phyloP scores from a whole-genome alignment of 805 yeast species.

The Metschnikowia gelsemii region DNA sequence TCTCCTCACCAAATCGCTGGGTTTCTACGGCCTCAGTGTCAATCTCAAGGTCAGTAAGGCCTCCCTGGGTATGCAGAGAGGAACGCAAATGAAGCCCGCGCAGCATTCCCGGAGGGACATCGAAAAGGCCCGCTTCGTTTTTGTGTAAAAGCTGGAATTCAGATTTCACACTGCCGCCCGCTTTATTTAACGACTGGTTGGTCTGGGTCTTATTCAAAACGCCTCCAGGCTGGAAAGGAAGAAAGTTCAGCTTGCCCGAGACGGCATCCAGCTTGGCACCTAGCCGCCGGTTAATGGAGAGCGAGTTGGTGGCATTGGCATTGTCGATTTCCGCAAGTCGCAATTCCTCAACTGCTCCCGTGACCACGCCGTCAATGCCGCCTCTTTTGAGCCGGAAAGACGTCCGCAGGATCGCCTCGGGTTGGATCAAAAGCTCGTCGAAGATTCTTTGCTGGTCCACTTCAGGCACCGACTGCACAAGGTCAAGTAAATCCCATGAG shows the following conservation, averaged over 20 bases:
- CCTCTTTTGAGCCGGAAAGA: conserved; percentile 63
- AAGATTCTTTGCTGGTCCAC: conserved; percentile 38
- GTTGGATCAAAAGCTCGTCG: conserved; percentile 52
- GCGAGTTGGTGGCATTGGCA: conserved; percentile 64
- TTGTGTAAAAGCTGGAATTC: conserved; percentile 50
- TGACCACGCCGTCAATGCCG: conserved; percentile 75
- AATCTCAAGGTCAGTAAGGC: conserved; percentile 8
- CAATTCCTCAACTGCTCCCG: conserved; percentile 57
- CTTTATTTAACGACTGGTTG: conserved; percentile 18
- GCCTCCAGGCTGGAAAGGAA: conserved; percentile 97
- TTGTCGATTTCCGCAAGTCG: conserved; percentile 45
- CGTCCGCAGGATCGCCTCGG: conserved; percentile 63
- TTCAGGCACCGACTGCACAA: conserved; percentile 58
- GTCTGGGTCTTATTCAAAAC: conserved; percentile 27
- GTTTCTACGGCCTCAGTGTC: conserved; percentile 7
- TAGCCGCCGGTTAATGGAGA: conserved; percentile 68
- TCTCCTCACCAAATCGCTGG: not conserved
- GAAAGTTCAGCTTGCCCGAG: conserved; percentile 65
- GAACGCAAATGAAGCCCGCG: conserved; percentile 56
- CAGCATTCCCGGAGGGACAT: conserved; percentile 75
- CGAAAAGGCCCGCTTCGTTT: conserved; percentile 73
- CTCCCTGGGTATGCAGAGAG: conserved; percentile 3
- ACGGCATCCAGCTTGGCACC: conserved; percentile 61
- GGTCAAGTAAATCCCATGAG: conserved; percentile 68
- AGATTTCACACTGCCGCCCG: conserved; percentile 9